Base-by-base conservation (phyloP, 2,329 filamentous ascomycete species). In the Claviceps paspali region DNA sequence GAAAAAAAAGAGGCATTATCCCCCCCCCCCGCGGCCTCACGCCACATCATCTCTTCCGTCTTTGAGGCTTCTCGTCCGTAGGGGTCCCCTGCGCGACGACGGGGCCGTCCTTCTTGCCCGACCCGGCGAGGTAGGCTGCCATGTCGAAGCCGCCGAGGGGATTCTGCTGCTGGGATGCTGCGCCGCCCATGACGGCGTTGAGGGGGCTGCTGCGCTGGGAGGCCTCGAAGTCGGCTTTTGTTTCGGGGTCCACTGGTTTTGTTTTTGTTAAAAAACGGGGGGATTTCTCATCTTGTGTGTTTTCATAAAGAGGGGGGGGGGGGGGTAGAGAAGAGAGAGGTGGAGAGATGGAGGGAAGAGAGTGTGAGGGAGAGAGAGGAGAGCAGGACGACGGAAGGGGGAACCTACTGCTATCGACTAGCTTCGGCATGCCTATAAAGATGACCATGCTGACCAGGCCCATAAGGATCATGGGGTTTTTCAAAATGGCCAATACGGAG, bases 231-330 rank as follows among this genome's bases (percentile, higher is more conserved):
- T 96, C 91, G 49, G 83, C 84, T 50, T 79, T 79, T 62, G 84
- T 82, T 59, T 98, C 91, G n/a, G 85, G 85, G 55, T 96, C 91
- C 87, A 98, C 87, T 95, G 51, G n/a, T n/a, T n/a, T n/a, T n/a
- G n/a, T n/a, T n/a, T n/a, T n/a, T n/a, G n/a, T n/a, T n/a, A n/a
- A n/a, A n/a, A n/a, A n/a, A n/a, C n/a, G n/a, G n/a, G n/a, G n/a
- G n/a, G n/a, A n/a, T n/a, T n/a, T n/a, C n/a, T n/a, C n/a, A n/a
- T n/a, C n/a, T n/a, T n/a, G n/a, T n/a, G n/a, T n/a, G 9, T 3
- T 29, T 29, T 9, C 12, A 17, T 7, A n/a, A 14, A n/a, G 12
- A n/a, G 14, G 15, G 9, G 5, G 14, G 14, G 17, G 23, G 8
- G 14, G 9, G 8, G 12, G 6, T 28, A 2, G 6, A 12, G 10